Evolutionary conservation across 139 green algal species (phyloP), one percentile per base, ranked within the genome.

Genomic region (Chlamydomonas sp.): DNA sequence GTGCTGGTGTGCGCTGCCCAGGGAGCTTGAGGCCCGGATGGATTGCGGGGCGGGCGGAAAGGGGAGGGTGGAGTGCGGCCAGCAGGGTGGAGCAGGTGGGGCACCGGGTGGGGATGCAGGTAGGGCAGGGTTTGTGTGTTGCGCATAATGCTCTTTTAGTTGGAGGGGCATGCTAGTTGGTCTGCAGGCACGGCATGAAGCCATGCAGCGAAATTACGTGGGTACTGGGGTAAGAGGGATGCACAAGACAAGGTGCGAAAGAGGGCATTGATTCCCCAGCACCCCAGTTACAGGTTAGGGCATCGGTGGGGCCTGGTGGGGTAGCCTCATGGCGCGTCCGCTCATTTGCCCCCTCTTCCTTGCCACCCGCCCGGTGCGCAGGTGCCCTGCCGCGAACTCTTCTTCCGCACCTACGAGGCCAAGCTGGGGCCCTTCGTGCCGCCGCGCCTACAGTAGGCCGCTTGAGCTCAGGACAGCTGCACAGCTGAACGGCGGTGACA

Each of bases 381-480:
- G 7, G 94, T 96, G 63, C 95, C 95, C 5, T 97, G 95, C 88
- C 86, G 91, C 14, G 76, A 94, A 68, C 80, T 97, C 66, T 96
- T 97, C 76, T 85, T 89, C 20, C 80, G 92, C 6, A 75, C 69
- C 1, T 94, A 94, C 66, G 49, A 90, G 14, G 76, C 49, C 63
- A 67, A 61, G 49, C 63, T 81, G 63, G 83, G 83, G 0, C 83
- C 62, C 31, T 88, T 77, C 72, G 60, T 73, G n/a, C 20, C 82
- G 16, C 82, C 82, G 62, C 81, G 81, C 7, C 69, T 86, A 16
- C 8, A 72, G 0, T 7, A 15, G n/a, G 9, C 59, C 31, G 31
- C 31, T 49, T 49, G 31, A 49, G 31, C 31, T 49, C 31, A 49
- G 31, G 31, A 49, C 31, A 49, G 31, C 31, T 49, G 31, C 31